Evolutionary conservation across 2,329 filamentous ascomycete genomes (phyloP).

Genomic region (Pyrenophora teres): DNA sequence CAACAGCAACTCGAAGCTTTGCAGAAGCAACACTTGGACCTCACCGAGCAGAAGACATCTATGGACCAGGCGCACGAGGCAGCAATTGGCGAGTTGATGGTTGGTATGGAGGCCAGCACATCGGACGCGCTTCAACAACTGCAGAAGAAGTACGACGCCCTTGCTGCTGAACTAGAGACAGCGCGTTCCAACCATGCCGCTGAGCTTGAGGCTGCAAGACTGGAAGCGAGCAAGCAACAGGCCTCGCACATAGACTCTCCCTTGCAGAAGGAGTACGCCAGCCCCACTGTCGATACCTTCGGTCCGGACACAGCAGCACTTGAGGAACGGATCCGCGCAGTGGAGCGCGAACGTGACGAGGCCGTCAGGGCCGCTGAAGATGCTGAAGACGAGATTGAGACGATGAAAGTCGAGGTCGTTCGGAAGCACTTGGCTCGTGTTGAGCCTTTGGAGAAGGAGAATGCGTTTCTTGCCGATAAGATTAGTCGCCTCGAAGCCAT

Average conservation of each 20-base stretch:
- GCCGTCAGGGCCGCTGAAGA: conserved; percentile 28
- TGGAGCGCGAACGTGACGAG: conserved; percentile 27
- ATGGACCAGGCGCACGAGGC: conserved; percentile 42
- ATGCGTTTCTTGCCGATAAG: conserved; percentile 36
- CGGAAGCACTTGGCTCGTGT: conserved; percentile 43
- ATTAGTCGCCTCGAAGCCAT: conserved; percentile 43
- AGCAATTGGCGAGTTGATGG: conserved; percentile 44
- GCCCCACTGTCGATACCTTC: conserved; percentile 14
- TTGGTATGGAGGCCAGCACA: conserved; percentile 41
- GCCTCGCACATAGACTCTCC: conserved; percentile 21
- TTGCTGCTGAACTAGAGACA: conserved; percentile 28
- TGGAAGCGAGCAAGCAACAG: conserved; percentile 23
- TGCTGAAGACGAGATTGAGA: conserved; percentile 42
- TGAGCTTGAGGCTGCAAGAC: conserved; percentile 28
- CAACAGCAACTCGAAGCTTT: conserved; percentile 35
- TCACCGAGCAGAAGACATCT: conserved; percentile 34
- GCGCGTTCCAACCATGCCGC: conserved; percentile 23
- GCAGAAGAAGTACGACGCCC: conserved; percentile 40
- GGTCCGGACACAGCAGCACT: conserved; percentile 17
- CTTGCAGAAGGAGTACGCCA: conserved; percentile 22
- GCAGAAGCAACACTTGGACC: conserved; percentile 34
- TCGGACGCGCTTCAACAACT: conserved; percentile 41
- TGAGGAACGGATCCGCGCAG: conserved; percentile 15
- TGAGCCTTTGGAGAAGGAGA: conserved; percentile 43
- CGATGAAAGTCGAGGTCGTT: conserved; percentile 45